A percentile compares a stretch with the other conserved stretches of the same genome.
Conservation (phyloP, 306 rosid genomes). For the Fagus sylvatica region DNA sequence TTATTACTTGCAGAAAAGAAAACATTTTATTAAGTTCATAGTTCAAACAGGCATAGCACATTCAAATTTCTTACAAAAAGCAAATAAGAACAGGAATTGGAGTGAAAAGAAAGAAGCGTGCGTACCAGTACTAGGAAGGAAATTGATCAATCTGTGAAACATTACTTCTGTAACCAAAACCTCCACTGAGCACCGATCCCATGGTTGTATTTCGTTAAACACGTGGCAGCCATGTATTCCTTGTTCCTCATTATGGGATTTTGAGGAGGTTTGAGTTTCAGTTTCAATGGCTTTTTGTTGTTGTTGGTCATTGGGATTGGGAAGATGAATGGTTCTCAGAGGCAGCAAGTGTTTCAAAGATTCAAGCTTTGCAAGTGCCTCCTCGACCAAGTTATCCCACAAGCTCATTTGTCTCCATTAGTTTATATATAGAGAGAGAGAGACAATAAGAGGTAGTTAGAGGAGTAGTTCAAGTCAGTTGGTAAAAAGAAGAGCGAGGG, state of each 20-base stretch:
- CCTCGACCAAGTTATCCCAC: constrained; percentile 67
- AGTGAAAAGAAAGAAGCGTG: neutral
- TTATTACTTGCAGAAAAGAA: neutral
- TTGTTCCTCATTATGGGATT: neutral
- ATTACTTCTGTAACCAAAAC: constrained; percentile 59
- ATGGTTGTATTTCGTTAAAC: constrained; percentile 67
- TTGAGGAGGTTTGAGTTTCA: neutral
- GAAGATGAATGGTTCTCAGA: constrained; percentile 70
- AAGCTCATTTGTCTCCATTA: constrained; percentile 34
- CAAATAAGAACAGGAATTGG: neutral
- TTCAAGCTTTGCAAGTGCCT: constrained; percentile 52
- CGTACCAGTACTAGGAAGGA: constrained; percentile 67
- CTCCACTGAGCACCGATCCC: constrained; percentile 75
- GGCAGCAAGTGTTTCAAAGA: constrained; percentile 70
- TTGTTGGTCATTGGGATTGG: constrained; percentile 4
- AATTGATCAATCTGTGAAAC: constrained; percentile 61
- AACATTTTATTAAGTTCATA: neutral
- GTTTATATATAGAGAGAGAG: neutral
- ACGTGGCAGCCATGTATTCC: constrained; percentile 37
- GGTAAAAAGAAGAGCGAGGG: too few species aligned
- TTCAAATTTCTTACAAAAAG: neutral
- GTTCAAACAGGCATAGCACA: neutral
- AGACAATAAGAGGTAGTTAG: neutral
- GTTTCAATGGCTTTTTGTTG: neutral
- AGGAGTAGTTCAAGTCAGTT: neutral